Percentiles rank a stretch among this genome's conserved stretches.
phyloP scores from a whole-genome alignment of 192 early-diverging fungal genomes.

The Glomus cerebriforme region DNA sequence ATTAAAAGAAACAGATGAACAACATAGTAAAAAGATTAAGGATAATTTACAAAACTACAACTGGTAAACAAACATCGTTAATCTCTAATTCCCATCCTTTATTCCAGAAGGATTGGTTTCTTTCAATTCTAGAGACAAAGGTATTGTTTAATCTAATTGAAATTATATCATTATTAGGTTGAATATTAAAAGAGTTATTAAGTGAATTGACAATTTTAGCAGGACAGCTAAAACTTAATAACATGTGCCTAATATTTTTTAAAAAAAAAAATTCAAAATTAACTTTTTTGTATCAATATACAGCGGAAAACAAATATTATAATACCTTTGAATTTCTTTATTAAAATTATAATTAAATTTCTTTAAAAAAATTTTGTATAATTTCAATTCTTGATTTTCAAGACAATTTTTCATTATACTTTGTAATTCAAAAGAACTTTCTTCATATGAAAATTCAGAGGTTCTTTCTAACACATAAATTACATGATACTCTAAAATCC shows the following conservation, averaged over 20 bases:
- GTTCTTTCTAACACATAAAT: neutral
- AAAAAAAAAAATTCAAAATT: neutral
- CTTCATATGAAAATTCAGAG: neutral
- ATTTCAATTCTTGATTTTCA: neutral
- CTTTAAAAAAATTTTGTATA: neutral
- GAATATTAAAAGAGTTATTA: neutral
- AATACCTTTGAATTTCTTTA: neutral
- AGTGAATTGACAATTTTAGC: neutral
- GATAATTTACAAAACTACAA: neutral
- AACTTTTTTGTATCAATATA: too few relatives aligned
- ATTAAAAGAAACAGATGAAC: too few relatives aligned
- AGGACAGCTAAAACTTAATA: constrained; percentile 11
- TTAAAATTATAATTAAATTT: neutral
- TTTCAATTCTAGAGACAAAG: neutral
- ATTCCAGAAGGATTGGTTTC: neutral
- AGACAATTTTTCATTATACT: neutral
- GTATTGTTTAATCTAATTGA: neutral
- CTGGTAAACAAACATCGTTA: constrained; percentile 5
- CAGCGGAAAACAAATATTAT: neutral
- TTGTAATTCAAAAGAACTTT: neutral
- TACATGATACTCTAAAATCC: constrained; percentile 3
- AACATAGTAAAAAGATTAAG: too few relatives aligned
- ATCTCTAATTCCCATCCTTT: neutral
- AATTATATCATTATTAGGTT: neutral
- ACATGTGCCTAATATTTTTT: neutral